These are phyloP conservation scores for Rhizopogon sp. DNA, from an alignment of 768 basidiomycete genomes.

Conservation along the genomic window DNA sequence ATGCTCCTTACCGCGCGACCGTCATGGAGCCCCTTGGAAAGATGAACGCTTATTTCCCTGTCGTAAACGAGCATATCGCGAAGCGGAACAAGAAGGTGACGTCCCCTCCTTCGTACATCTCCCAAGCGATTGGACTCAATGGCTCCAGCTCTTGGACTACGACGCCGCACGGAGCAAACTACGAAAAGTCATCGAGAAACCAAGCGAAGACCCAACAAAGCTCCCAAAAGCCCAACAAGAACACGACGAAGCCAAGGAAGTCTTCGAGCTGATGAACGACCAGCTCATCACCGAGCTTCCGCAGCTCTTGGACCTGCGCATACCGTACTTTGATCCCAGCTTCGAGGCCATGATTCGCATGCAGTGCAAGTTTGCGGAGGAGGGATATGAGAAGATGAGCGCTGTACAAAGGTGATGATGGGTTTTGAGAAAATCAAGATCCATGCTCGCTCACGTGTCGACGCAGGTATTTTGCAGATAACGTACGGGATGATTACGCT, in stretches of 20 bases:
- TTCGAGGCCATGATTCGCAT: constrained; percentile 99
- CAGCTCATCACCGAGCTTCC: constrained; percentile 91
- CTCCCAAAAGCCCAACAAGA: constrained; percentile 93
- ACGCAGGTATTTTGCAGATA: constrained; percentile 80
- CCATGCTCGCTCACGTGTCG: not conserved
- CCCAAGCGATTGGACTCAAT: not conserved
- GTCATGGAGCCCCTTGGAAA: constrained; percentile 95
- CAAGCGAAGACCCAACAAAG: constrained; percentile 88
- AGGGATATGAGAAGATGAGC: constrained; percentile 95
- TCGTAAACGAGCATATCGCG: constrained; percentile 87
- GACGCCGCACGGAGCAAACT: constrained; percentile 88
- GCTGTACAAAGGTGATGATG: constrained; percentile 76
- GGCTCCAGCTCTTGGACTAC: constrained; percentile 81
- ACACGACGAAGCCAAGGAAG: constrained; percentile 89
- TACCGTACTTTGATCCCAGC: constrained; percentile 97
- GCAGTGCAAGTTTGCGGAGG: constrained; percentile 97
- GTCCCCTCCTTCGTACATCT: not conserved
- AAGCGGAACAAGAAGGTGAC: constrained; percentile 96
- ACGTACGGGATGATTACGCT: constrained; percentile 93
- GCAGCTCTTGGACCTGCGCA: constrained; percentile 87
- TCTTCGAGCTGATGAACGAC: constrained; percentile 90
- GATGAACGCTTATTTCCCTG: constrained; percentile 92
- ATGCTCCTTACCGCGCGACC: constrained; percentile 90
- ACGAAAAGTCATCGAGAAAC: constrained; percentile 88
- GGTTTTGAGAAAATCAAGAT: not conserved